These are phyloP conservation scores for Solanum pinnatisectum DNA, from an alignment of 257 asterid species.

Conservation along the genomic window DNA sequence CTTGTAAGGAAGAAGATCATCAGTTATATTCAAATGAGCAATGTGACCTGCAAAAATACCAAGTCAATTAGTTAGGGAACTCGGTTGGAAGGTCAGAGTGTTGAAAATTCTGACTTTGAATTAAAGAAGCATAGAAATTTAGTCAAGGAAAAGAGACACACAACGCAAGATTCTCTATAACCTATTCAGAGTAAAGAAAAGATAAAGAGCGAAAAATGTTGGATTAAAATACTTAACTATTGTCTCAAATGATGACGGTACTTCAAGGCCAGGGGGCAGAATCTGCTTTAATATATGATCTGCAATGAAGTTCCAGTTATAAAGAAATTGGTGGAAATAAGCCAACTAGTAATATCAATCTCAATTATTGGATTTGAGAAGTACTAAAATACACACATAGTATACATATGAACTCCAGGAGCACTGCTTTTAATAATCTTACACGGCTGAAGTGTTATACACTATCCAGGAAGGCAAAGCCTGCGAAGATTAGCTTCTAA, in stretches of 20 bases:
- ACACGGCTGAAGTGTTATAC: neutral
- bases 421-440: neutral
- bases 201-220: neutral
- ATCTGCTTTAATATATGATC: slow-evolving; percentile 86
- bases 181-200: neutral
- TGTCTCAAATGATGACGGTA: slow-evolving; percentile 96
- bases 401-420: neutral
- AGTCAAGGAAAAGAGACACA: neutral
- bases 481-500: neutral
- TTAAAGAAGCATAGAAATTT: neutral
- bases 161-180: neutral
- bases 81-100: neutral
- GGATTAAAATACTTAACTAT: slow-evolving; percentile 68
- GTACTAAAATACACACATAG: neutral
- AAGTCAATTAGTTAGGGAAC: slow-evolving; percentile 6
- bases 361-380: neutral
- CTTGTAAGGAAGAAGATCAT: slow-evolving; percentile 77
- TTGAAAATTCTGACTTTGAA: neutral
- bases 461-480: neutral
- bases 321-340: neutral
- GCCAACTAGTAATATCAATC: neutral
- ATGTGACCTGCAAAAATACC: slow-evolving; percentile 66
- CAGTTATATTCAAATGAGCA: slow-evolving; percentile 85
- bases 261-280: slow-evolving; percentile 71
- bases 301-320: slow-evolving; percentile 26